Base-by-base conservation (phyloP, 2,329 filamentous ascomycete species). In the Colletotrichum godetiae region DNA sequence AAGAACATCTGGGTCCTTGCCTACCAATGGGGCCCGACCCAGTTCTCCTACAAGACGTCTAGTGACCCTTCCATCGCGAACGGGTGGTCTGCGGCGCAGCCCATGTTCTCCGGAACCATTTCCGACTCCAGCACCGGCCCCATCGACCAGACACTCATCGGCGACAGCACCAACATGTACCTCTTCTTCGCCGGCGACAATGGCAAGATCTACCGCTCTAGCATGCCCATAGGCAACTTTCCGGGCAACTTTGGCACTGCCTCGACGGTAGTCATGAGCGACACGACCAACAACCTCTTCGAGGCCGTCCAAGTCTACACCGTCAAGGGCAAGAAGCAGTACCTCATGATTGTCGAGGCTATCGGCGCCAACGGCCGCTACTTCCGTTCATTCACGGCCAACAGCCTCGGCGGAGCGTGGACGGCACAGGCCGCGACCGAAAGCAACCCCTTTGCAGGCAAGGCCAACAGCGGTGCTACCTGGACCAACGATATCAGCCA, bases 401-500 rank as follows among this genome's bases (percentile, higher is more conserved):
- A 82, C 56, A 88, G 83, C 76, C 84, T 93, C 10, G 78, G 79
- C 49, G 91, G 91, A 10, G 64, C 79, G 4, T 93, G 91, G 91
- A 91, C 89, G 0, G 75, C 86, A 11, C 87, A 92, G 77, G 89
- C 90, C 2, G 83, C 83, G 1, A 85, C 77, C 15, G 91, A 92
- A 82, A 80, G 77, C 76, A 82, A 80, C n/a, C 90, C 91, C 0
- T 93, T 93, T 73, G 91, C 91, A n/a, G 89, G 91, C 76, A 91
- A 91, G 83, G 88, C 86, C 33, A 93, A 92, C 82, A 91, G 87
- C 62, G 91, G 89, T 49, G 89, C 89, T 1, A 86, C 85, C 22
- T 93, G 91, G 91, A 92, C 90, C 59, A 89, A 92, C 79, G 90
- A 92, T 73, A 92, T 93, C 78, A 91, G 88, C 78, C 90, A 92